Conservation (phyloP, 176 grass and related monocot genomes). For the Miscanthus lutarioriparius region DNA sequence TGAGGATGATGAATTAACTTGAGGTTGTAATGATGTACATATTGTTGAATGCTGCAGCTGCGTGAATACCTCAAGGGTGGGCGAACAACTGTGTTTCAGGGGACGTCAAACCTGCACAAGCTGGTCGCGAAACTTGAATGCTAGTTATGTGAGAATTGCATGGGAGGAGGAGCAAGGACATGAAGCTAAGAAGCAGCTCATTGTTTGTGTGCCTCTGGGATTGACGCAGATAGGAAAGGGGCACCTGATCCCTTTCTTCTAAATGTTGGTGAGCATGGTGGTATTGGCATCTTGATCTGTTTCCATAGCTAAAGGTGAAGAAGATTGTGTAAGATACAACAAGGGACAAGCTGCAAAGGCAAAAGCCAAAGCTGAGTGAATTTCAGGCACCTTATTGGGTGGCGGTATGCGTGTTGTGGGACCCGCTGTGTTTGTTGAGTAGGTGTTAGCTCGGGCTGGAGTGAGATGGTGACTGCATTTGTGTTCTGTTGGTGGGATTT, state of each 20-base stretch:
- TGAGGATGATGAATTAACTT: not conserved
- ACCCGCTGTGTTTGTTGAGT: not conserved
- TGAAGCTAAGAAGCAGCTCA: not conserved
- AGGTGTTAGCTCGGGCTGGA: not conserved
- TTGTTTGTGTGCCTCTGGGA: not conserved
- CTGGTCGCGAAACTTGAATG: conserved; percentile 29
- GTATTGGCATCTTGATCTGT: not conserved
- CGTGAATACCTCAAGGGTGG: conserved; percentile 68
- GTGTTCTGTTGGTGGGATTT: not conserved
- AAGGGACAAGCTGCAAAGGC: not conserved
- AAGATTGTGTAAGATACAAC: not conserved
- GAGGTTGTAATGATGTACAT: conserved; percentile 16
- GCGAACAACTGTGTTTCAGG: conserved; percentile 72
- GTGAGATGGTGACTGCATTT: not conserved
- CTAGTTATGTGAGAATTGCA: conserved; percentile 5
- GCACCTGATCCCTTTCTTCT: not conserved
- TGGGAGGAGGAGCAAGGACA: not conserved
- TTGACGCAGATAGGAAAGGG: conserved; percentile 12
- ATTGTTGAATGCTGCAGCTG: conserved; percentile 53
- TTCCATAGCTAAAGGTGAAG: not conserved
- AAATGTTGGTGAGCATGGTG: not conserved
- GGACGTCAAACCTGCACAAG: conserved; percentile 86
- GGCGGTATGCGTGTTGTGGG: not conserved
- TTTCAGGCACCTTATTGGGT: not conserved
- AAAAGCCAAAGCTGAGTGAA: conserved; percentile 2